Evolutionary conservation across 202 grass and related monocot species (phyloP), one percentile per base, ranked within the genome.

Genomic region (Brachypodium distachyon): DNA sequence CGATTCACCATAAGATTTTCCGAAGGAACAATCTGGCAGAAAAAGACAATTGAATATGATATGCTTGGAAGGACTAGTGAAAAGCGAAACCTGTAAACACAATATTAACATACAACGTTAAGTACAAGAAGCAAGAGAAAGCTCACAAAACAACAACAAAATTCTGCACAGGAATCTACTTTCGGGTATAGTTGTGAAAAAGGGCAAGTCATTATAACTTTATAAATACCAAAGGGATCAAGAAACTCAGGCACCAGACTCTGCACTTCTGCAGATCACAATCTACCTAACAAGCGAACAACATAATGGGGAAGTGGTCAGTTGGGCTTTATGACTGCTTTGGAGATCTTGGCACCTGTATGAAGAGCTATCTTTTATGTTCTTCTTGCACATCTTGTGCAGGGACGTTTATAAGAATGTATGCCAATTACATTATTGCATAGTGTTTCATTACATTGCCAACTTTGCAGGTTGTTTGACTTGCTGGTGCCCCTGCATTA

Each of bases 401-500:
- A 23, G 18, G 21, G 50, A 19, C 3, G 10, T 6, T 12, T 47
- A 47, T 12, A 65, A 41, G 7, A 46, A 43, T 29, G 64, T 9
- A 68, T 47, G 9, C 27, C 25, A 47, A 28, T 18, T 68, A 47
- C 11, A 22, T 12, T n/a, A n/a, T n/a, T n/a, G n/a, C 1, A 12
- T 25, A 4, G 70, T 63, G 13, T 37, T 63, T 60, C 69, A 80
- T 72, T 82, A 7, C n/a, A 10, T 81, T 38, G 14, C 9, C 11
- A 4, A 67, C 27, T 18, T 39, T 83, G 41, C 52, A 88, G 89
- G 79, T 68, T 96, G 89, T 66, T 54, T 90, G 22, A 96, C 89
- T 72, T 92, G 72, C 25, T 92, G 81, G 71, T 96, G 93, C 34
- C 93, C 93, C 39, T 96, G 93, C 53, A 26, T 96, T 67, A 86